Evolutionary conservation across 306 rosid species (phyloP).

Genomic region (Rosa rugosa): DNA sequence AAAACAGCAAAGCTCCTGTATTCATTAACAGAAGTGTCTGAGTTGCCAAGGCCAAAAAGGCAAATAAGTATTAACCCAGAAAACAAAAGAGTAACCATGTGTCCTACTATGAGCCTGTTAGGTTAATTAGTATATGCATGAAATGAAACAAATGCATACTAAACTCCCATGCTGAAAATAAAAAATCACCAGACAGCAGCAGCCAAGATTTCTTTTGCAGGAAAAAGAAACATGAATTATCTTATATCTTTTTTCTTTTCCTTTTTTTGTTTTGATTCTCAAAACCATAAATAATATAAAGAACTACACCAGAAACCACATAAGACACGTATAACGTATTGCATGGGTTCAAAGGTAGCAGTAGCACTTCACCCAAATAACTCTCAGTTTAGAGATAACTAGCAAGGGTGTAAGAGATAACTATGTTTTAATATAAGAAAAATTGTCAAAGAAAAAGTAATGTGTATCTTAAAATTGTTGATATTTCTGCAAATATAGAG

Average conservation of each 20-base stretch:
- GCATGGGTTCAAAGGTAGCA: background rate
- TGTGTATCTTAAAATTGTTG: background rate
- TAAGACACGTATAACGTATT: background rate
- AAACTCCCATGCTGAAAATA: background rate
- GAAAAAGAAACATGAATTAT: background rate
- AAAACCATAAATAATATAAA: background rate
- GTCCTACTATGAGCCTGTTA: too few relatives aligned
- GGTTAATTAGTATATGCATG: background rate
- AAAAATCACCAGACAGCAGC: background rate
- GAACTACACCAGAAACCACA: background rate
- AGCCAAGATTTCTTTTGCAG: background rate
- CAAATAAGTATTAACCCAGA: constrained; percentile 7
- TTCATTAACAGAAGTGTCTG: constrained; percentile 27
- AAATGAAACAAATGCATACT: background rate
- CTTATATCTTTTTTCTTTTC: background rate
- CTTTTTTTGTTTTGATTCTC: background rate
- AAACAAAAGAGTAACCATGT: background rate
- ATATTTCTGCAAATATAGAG: background rate
- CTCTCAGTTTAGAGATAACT: background rate
- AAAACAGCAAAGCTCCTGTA: constrained; percentile 92
- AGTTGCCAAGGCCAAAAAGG: constrained; percentile 19
- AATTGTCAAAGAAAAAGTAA: background rate
- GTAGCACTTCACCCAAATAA: background rate
- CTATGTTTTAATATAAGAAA: background rate
- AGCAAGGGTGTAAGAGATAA: background rate